Base-by-base conservation (phyloP, 805 yeast species). In the Jamesozyma rosinii region DNA sequence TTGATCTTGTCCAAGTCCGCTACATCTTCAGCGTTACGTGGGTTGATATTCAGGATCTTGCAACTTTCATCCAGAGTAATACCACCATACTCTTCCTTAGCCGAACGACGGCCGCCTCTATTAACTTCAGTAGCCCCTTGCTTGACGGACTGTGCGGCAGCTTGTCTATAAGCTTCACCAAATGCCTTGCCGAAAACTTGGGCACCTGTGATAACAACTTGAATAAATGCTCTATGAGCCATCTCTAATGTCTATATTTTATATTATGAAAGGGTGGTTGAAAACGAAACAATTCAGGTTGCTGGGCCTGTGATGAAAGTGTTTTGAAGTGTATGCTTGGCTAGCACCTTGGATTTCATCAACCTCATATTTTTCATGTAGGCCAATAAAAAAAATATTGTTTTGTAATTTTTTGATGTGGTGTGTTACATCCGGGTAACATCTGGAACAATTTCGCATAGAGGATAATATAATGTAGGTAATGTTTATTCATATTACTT, bases 111-210 rank as follows among this genome's bases (percentile, higher is more conserved):
- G 37, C 67, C 65, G 24, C 51, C 45, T 39, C 49, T 47, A 14
- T 48, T 41, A 3, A 75, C 72, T 19, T 62, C 61, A 35, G 71
- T 67, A 5, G 79, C 74, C 18, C 83, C 70, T 52, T 77, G 77
- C 24, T 85, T 75, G 2, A 90, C 87, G n/a, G 95, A 79, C 43
- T 89, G 89, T 41, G 90, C 85, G 15, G 97, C 96, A 1, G 95
- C 95, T 67, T 92, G 97, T 57, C 81, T 83, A 72, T 90, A 92
- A 0, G 98, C 97, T 63, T 88, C 95, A n/a, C 87, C 74, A 63
- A 92, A 92, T 0, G 98, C 98, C 54, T 85, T 77, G 44, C 97
- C 97, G 59, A 92, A 88, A 26, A 90, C 97, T 53, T 86, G 81
- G 4, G 97, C 94, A 44, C 97, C 97, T 9, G 97, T 89, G 57